Base-by-base conservation (phyloP, 495 filamentous ascomycete genomes). In the Neurospora sp. region DNA sequence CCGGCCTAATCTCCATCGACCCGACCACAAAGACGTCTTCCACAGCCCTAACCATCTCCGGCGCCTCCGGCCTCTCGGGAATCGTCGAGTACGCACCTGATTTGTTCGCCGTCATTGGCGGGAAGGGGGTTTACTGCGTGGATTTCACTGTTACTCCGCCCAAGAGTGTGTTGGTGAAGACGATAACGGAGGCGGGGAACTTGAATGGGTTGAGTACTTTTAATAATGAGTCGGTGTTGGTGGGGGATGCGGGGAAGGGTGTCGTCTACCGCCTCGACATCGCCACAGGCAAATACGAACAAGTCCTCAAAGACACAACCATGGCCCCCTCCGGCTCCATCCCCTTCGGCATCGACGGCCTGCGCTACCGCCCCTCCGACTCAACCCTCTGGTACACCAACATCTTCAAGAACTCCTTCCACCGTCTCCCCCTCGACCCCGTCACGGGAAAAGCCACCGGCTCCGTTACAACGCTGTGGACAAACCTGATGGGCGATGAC, bases 391-490 rank as follows among this genome's bases (percentile, higher is more conserved):
- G 78, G 76, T 85, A 83, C 78, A 85, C 84, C 66, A 85, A 85
- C 75, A 82, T 85, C 76, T 83, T 83, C 75, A 79, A 76, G 75
- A 85, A 84, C 77, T 81, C 74, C 39, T 82, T 85, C 74, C 78
- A 84, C 76, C 81, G 80, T 73, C 73, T 84, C 14, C 11, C 79
- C 20, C 77, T 85, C 44, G 83, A 85, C 73, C 71, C 80, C 4
- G 76, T 71, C 14, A 82, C 84, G 5, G 84, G 78, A n/a, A 81
- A 82, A 75, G 74, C 81, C 1, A 78, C 77, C 5, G 82, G 82
- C 4, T 39, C 71, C 12, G 78, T 80, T 20, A 76, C 75, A 0
- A 83, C 83, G 41, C 76, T 84, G 41, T 84, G 83, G 83, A 82
- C 79, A 5, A 82, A 83, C 60, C 74, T 81, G 27, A 80, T 82